Evolutionary conservation across 208 protist species (phyloP), one percentile per base, ranked within the genome.

Genomic region (Acanthamoeba triangularis): DNA sequence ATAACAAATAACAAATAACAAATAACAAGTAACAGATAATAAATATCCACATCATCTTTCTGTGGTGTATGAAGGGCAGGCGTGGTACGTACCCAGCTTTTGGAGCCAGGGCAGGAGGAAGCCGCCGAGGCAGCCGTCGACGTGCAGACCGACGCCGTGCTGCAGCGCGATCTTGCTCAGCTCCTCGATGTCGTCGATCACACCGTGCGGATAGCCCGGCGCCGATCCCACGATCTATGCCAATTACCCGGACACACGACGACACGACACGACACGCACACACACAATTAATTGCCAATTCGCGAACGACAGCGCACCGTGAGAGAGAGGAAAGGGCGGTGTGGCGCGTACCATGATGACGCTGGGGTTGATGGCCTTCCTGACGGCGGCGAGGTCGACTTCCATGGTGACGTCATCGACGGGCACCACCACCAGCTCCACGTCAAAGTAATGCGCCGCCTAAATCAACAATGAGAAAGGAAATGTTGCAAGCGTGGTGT

Each of bases 71-170:
- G 3, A 20, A 8, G 49, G 49, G 10, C 49, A 8, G 14, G 49
- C 1, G 33, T 82, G 33, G 20, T 10, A 41, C 74, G 44, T 37
- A 91, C 56, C 49, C 3, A 94, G 90, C 14, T 47, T 41, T 2
- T 33, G 65, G 14, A 99, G 95, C 90, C 99, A 99, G 20, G 99
- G 99, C 54, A 99, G 97, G 87, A 99, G 98, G 95, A 99, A 99
- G 28, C 99, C 99, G 49, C 99, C 99, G 0, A 99, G 97, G 94
- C 99, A 99, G 94, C 98, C 98, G 96, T 99, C 99, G 11, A 99
- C 99, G 97, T 99, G 99, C 95, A 99, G 96, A 90, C 98, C 98
- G 92, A 99, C 97, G 91, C 97, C 96, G 93, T 98, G 96, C 54
- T 97, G 95, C 67, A 97, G 95, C 0, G 99, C 99, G 4, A 99